phyloP scores from a whole-genome alignment of 1,139 yeast species.

The Blastobotrys arbuscula region DNA sequence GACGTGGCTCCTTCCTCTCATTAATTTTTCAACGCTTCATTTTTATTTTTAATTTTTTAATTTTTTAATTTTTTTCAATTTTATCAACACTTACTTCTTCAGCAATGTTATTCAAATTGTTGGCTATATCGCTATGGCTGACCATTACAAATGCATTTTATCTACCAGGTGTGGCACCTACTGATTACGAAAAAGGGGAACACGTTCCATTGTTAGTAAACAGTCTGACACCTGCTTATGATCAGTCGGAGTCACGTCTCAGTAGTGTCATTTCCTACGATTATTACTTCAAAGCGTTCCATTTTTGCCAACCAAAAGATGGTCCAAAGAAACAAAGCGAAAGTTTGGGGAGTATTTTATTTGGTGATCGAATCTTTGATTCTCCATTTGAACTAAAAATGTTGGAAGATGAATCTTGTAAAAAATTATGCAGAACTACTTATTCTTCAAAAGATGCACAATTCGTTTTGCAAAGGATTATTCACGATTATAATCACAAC shows the following conservation, averaged over 20 bases:
- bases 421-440: constrained; percentile 49
- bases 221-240: constrained; percentile 68
- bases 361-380: constrained; percentile 92
- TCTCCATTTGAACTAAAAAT: constrained; percentile 81
- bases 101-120: background rate
- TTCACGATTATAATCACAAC: constrained; percentile 79
- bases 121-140: constrained; percentile 3
- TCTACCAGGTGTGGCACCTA: constrained; percentile 93
- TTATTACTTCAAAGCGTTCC: constrained; percentile 77
- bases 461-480: constrained; percentile 71
- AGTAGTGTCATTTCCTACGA: constrained; percentile 41
- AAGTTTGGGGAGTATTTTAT: constrained; percentile 84
- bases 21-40: background rate
- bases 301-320: constrained; percentile 73
- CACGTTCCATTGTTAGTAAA: constrained; percentile 74
- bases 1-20: background rate
- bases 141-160: constrained; percentile 53
- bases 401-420: constrained; percentile 68
- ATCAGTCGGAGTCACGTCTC: constrained; percentile 30
- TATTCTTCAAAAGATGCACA: constrained; percentile 63
- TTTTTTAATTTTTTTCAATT: background rate
- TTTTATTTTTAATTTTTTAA: background rate
- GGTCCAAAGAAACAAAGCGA: constrained; percentile 70
- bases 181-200: constrained; percentile 71
- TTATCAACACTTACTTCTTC: background rate